phyloP scores from a whole-genome alignment of 2,329 filamentous ascomycete species.

The Pyrenophora tritici-repentis region DNA sequence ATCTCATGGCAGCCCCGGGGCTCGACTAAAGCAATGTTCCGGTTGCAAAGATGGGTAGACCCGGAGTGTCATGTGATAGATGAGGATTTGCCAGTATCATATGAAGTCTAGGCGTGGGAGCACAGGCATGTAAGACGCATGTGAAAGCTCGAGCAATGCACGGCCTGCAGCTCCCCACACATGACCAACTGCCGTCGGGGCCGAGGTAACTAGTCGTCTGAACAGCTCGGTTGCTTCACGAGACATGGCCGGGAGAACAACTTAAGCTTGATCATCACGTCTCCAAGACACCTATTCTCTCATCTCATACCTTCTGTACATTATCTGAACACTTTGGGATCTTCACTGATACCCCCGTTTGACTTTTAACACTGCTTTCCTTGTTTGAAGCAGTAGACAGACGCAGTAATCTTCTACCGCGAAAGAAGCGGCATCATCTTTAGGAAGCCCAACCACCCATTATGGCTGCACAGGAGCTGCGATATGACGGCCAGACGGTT shows the following conservation, averaged over 20 bases:
- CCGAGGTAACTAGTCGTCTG: slow-evolving; percentile 18
- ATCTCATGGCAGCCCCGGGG: too few relatives aligned
- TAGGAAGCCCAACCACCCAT: slow-evolving; percentile 14
- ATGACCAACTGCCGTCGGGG: slow-evolving; percentile 18
- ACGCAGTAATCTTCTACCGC: slow-evolving; percentile 8
- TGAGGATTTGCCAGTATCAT: background rate
- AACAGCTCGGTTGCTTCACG: slow-evolving; percentile 19
- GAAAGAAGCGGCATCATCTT: slow-evolving; percentile 9
- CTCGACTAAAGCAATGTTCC: too few relatives aligned
- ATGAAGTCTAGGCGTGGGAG: background rate
- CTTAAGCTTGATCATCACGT: slow-evolving; percentile 5
- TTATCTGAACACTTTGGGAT: slow-evolving; percentile 10
- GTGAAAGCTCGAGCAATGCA: slow-evolving; percentile 12
- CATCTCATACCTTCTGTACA: slow-evolving; percentile 3
- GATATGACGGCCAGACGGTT: slow-evolving; percentile 87
- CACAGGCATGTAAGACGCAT: slow-evolving; percentile 3
- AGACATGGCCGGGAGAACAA: slow-evolving; percentile 15
- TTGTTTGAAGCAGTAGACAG: slow-evolving; percentile 8
- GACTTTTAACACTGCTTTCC: slow-evolving; percentile 1
- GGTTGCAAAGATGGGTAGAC: too few relatives aligned
- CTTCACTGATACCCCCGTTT: slow-evolving; percentile 28
- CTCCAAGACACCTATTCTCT: slow-evolving; percentile 8
- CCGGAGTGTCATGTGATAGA: slow-evolving; percentile 5
- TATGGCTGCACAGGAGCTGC: slow-evolving; percentile 58
- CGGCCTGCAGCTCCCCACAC: slow-evolving; percentile 13